Base-by-base conservation (phyloP, 805 yeast genomes). In the Kodamaea nitidulidarum region DNA sequence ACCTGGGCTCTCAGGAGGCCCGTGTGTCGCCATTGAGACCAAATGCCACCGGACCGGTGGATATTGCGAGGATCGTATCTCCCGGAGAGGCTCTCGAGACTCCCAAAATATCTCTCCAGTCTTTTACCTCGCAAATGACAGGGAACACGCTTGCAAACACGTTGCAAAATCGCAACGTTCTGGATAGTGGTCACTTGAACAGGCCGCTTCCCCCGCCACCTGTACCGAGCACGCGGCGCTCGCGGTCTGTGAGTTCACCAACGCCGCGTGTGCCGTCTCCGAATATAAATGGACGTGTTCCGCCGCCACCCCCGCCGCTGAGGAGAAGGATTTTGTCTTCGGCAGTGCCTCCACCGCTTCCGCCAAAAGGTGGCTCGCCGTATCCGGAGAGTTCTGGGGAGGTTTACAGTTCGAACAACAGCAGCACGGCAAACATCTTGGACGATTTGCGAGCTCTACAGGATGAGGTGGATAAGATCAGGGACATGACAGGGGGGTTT, bases 361-460 rank as follows among this genome's bases (percentile, higher is more conserved):
- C 65, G n/a, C 63, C 70, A 6, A 50, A 55, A 42, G 46, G 50
- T 32, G 36, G 44, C n/a, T 35, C 44, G 4, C 49, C 49, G 11
- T 39, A 27, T 12, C 44, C 25, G 20, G 32, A 32, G 8, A 25
- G 15, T 22, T 15, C 16, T 36, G 28, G 17, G 32, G 36, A 41
- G n/a, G 15, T 32, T 4, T 38, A 15, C 44, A 44, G 40, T 43
- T 40, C 42, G 35, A 15, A 38, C 10, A 56, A 46, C 38, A 57
- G 56, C 20, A 65, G 71, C 44, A 68, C 74, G 17, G 60, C 73
- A 3, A 77, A 81, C 44, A 75, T 82, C 15, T 58, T 83, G 47
- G 80, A 81, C 34, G 84, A 82, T 52, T 63, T 83, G 41, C 74
- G 73, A 51, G 82, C 82, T 7, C 65, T 83, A 35, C 87, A 82